Percentiles rank a stretch among this genome's conserved stretches.
phyloP scores from a whole-genome alignment of 345 rosid genomes.

The Draba incana region DNA sequence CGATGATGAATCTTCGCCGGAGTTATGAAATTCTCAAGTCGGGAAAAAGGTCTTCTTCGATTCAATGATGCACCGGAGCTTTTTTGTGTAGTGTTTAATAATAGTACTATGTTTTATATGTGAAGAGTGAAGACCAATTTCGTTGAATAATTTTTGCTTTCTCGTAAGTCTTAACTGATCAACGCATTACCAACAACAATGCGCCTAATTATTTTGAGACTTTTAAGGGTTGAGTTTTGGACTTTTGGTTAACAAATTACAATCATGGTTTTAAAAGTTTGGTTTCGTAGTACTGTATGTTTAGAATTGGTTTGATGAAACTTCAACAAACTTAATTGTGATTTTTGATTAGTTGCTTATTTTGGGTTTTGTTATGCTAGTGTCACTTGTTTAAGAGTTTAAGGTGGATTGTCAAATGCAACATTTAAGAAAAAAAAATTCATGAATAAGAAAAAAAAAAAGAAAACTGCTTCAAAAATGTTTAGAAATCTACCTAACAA shows the following conservation, averaged over 20 bases:
- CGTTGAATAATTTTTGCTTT: slow-evolving; percentile 2
- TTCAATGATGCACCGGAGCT: neutral
- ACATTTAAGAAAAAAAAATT: no score
- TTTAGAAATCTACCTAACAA: no score
- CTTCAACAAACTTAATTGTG: neutral
- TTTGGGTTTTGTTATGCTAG: neutral
- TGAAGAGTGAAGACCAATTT: neutral
- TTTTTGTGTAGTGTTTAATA: neutral
- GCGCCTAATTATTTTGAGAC: neutral
- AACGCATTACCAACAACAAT: slow-evolving; percentile 18
- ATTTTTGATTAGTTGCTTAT: neutral
- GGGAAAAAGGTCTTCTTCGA: slow-evolving; percentile 8
- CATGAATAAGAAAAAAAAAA: no score
- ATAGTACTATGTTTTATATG: neutral
- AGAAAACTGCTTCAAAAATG: no score
- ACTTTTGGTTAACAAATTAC: neutral
- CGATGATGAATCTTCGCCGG: slow-evolving; percentile 6
- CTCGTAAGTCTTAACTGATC: neutral
- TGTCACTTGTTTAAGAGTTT: neutral
- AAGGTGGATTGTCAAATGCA: no score
- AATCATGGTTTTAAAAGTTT: neutral
- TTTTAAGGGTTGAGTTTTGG: neutral
- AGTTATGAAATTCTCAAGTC: neutral
- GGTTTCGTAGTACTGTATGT: no score
- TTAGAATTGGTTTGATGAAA: no score